Evolutionary conservation across 352 stramenopile genomes (phyloP).

Genomic region (Globisporangium nodosum): DNA sequence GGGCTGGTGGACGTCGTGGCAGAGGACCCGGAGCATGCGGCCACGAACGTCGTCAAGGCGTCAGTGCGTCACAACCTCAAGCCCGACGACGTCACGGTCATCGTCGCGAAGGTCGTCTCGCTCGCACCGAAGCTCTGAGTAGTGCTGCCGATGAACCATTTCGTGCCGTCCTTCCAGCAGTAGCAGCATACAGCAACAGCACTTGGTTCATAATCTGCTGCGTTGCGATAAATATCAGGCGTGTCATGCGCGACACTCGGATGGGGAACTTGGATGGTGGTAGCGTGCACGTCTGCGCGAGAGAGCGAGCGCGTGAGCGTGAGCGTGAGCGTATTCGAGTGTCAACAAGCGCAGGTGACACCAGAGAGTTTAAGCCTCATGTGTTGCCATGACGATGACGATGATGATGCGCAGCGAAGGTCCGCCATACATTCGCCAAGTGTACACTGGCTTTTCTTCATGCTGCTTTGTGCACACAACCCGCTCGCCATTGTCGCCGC

Average conservation of each 20-base stretch:
- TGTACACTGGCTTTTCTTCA: neutral
- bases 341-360: no score
- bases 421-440: no score
- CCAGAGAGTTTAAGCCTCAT: no score
- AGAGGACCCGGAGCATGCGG: slow-evolving; percentile 40
- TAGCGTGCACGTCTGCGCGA: no score
- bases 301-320: no score
- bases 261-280: no score
- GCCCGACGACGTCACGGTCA: slow-evolving; percentile 75
- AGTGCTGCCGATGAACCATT: neutral
- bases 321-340: no score
- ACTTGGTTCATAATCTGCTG: no score
- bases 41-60: slow-evolving; percentile 58
- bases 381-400: neutral
- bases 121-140: slow-evolving; percentile 45
- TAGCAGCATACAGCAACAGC: neutral
- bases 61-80: slow-evolving; percentile 80
- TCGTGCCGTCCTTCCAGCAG: neutral
- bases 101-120: slow-evolving; percentile 65
- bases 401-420: neutral
- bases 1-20: slow-evolving; percentile 52
- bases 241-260: no score
- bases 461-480: neutral
- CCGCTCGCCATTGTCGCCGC: no score
- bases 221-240: no score